phyloP scores from a whole-genome alignment of 805 yeast species.

The Wickerhamiella sorbophila region DNA sequence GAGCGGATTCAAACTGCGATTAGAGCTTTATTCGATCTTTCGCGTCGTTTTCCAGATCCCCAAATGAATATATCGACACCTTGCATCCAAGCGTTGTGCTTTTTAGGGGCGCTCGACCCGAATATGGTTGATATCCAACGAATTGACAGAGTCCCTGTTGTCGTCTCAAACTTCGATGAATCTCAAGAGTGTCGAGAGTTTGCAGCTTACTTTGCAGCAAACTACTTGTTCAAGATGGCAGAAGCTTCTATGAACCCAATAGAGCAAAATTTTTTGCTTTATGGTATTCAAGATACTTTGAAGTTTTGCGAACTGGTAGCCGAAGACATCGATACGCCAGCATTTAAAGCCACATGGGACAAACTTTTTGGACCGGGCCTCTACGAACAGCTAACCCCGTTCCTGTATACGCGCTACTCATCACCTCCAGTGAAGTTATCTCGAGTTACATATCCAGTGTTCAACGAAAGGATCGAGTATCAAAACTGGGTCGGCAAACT shows the following conservation, averaged over 20 bases:
- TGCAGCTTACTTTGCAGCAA: conserved; percentile 48
- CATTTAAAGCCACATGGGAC: conserved; percentile 35
- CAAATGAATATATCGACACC: conserved; percentile 33
- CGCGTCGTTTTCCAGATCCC: conserved; percentile 17
- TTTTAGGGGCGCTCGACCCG: conserved; percentile 64
- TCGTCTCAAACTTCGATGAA: conserved; percentile 49
- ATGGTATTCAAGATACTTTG: conserved; percentile 76
- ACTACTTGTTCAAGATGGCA: conserved; percentile 64
- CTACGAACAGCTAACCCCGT: conserved; percentile 59
- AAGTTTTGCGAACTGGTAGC: conserved; percentile 34
- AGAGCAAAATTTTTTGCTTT: conserved; percentile 70
- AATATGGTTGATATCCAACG: conserved; percentile 36
- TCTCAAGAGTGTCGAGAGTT: conserved; percentile 50
- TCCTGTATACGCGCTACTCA: conserved; percentile 26
- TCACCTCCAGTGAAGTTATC: neutral
- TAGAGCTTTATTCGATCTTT: conserved; percentile 19
- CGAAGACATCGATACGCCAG: conserved; percentile 4
- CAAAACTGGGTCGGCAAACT: conserved; percentile 60
- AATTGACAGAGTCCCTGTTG: conserved; percentile 32
- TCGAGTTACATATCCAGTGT: conserved; percentile 48
- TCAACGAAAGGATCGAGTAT: conserved; percentile 27
- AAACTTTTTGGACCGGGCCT: conserved; percentile 46
- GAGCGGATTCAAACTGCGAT: conserved; percentile 16
- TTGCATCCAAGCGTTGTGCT: conserved; percentile 57
- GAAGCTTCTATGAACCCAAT: conserved; percentile 84